A percentile compares a stretch with the other conserved stretches of the same genome.
phyloP scores from a whole-genome alignment of 2,329 filamentous ascomycete genomes.

The Pestalotiopsis sp. region DNA sequence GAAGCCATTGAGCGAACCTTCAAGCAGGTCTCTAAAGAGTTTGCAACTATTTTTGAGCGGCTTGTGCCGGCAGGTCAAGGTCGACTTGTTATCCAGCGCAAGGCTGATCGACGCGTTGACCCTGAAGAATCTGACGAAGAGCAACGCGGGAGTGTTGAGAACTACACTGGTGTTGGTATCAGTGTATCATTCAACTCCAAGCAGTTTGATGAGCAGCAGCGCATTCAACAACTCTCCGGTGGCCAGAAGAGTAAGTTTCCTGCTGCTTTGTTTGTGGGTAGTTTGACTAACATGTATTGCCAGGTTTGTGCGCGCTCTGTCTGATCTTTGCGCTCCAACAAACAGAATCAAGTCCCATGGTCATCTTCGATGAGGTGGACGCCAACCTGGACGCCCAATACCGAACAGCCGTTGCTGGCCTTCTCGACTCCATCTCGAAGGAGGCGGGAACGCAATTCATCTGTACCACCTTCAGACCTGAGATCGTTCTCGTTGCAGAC shows the following conservation, averaged over 20 bases:
- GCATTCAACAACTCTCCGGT: slow-evolving; percentile 94
- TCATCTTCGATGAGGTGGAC: slow-evolving; percentile 98
- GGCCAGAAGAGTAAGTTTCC: slow-evolving; percentile 88
- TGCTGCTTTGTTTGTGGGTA: background rate
- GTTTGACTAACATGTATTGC: slow-evolving; percentile 23
- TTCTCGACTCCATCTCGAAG: slow-evolving; percentile 78
- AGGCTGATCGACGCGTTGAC: slow-evolving; percentile 72
- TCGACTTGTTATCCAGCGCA: slow-evolving; percentile 88
- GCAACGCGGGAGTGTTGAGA: slow-evolving; percentile 77
- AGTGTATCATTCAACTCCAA: slow-evolving; percentile 99
- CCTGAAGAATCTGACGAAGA: slow-evolving; percentile 71
- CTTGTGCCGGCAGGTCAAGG: slow-evolving; percentile 93
- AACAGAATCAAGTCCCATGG: slow-evolving; percentile 96
- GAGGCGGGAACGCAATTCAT: slow-evolving; percentile 82
- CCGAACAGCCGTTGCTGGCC: slow-evolving; percentile 89
- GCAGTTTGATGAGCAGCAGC: slow-evolving; percentile 91
- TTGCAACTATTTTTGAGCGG: slow-evolving; percentile 90
- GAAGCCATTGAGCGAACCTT: slow-evolving; percentile 98
- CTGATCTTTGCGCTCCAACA: slow-evolving; percentile 99
- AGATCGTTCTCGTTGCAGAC: slow-evolving; percentile 93
- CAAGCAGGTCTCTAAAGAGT: slow-evolving; percentile 95
- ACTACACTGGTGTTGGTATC: slow-evolving; percentile 95
- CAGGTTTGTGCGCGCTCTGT: slow-evolving; percentile 92
- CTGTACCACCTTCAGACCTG: slow-evolving; percentile 96
- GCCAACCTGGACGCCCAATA: slow-evolving; percentile 98